Base-by-base conservation (phyloP, 225 moss, liverwort and hornwort genomes). In the Polytrichum commune region DNA sequence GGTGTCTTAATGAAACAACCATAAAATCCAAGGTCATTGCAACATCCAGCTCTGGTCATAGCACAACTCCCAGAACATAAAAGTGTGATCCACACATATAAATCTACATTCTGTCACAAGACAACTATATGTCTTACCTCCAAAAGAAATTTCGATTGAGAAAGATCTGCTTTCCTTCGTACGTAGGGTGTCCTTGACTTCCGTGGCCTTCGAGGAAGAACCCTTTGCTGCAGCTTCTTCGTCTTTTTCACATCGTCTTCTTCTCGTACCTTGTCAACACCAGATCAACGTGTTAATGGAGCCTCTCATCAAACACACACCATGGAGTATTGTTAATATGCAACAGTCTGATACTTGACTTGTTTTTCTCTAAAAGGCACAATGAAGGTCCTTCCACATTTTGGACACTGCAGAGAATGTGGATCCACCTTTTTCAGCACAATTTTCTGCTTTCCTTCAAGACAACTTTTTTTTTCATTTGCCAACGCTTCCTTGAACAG, bases 221-320 rank as follows among this genome's bases (percentile, higher is more conserved):
- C 63, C 72, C 79, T 80, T 69, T 76, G 88, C 72, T 84, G 85
- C 62, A 78, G 57, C 69, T 82, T 84, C 79, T 73, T 88, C 65
- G 80, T 82, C 80, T 75, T 87, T 75, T 81, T 90, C 57, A 91
- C 82, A 70, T 98, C 97, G 75, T 98, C 97, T 80, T 90, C 97
- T 75, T 98, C 97, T 69, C 81, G 77, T 7, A 98, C 95, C 97
- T 98, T 82, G 55, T 24, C 58, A 28, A 32, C 54, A 75, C 32
- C 22, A 69, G 64, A 53, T 76, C 71, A 67, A 5, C 46, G 54
- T 29, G 23, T 33, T 72, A 62, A 27, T 30, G 24, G 25, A 57
- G 46, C 13, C 16, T 46, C 46, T 46, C 46, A 46, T 46, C 46
- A 46, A 38, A 46, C 46, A 46, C 13, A 46, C 46, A 16, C 46